Evolutionary conservation across 192 early-diverging fungal species (phyloP), one percentile per base, ranked within the genome.

Genomic region (Umbelopsis sp.): DNA sequence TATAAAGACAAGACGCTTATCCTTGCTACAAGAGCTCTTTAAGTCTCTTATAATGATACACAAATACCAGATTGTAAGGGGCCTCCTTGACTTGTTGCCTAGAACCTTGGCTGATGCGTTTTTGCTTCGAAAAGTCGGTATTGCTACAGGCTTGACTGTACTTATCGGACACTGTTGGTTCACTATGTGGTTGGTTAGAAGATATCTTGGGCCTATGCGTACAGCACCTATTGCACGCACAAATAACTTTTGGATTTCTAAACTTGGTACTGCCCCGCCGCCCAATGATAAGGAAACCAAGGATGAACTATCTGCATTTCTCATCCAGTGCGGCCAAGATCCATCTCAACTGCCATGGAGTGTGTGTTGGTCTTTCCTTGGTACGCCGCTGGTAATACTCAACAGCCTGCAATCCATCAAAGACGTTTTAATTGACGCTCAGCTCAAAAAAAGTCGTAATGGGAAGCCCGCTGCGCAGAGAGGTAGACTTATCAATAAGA

Each of bases 381-480:
- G 68, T 5, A 73, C 49, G 23, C 76, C 76, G 3, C 33, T 78
- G n/a, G 76, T 78, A 1, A 64, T 78, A 37, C 68, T 78, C 1
- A 78, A 67, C 49, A 72, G 71, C 7, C 22, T 78, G 11, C 69
- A 73, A 30, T 71, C 71, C 5, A 72, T 79, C 23, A 79, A 75
- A 37, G 74, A 79, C 33, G 70, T 79, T 4, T 47, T 79, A 18
- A 67, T 74, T 30, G 64, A 75, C 30, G 73, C 73, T 55, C 77
- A 78, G 46, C 23, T 23, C 4, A 79, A 55, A 47, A 79, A 79
- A 27, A 30, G 21, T 13, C 22, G 49, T 21, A 68, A 53, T 15
- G 66, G 33, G 2, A 10, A 33, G 27, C 23, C 64, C 2, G 66
- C 52, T 22, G 73, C 74, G 0, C 72, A 78, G 27, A 69, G 77